Evolutionary conservation across 2,329 filamentous ascomycete species (phyloP), one percentile per base, ranked within the genome.

Genomic region (Alternaria arbusti): DNA sequence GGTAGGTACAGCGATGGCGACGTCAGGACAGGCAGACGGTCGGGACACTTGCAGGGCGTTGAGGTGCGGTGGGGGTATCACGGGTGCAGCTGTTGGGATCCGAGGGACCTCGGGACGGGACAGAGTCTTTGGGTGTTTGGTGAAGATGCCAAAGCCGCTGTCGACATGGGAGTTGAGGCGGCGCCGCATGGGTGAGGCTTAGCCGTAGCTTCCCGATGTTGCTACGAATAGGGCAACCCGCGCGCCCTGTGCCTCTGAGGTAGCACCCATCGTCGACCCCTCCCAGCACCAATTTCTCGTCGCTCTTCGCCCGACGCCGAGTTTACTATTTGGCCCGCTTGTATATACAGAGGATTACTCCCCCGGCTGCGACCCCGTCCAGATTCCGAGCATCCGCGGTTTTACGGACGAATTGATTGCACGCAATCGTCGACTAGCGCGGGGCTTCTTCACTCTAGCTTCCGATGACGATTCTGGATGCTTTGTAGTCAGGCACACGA

Each of bases 381-480:
- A 45, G 20, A 15, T 54, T 56, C 63, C 63, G 63, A 51, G 13
- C 52, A 46, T 57, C 67, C 63, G 67, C 63, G 44, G 22, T n/a
- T 32, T 20, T 47, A 54, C 63, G 36, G 59, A 26, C 59, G 55
- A 62, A 62, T 49, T 54, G 49, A 44, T 40, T 60, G 59, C 45
- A 52, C 45, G 52, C 36, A 55, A 30, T 45, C 51, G 20, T 40
- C 52, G 49, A 25, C 50, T 64, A 62, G 57, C 61, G 66, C 66
- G 66, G 61, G 66, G 66, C 60, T 63, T 58, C 55, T 50, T 45
- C 30, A 36, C 55, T 52, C 50, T 63, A 59, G 60, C 28, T 32
- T 47, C 60, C 50, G 55, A 73, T 74, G 72, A 73, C 70, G 70
- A 64, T 54, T 55, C 65, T 63, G 54, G 47, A 60, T 61, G 54